phyloP scores from a whole-genome alignment of 345 rosid genomes.

The Noccaea bulbosa region DNA sequence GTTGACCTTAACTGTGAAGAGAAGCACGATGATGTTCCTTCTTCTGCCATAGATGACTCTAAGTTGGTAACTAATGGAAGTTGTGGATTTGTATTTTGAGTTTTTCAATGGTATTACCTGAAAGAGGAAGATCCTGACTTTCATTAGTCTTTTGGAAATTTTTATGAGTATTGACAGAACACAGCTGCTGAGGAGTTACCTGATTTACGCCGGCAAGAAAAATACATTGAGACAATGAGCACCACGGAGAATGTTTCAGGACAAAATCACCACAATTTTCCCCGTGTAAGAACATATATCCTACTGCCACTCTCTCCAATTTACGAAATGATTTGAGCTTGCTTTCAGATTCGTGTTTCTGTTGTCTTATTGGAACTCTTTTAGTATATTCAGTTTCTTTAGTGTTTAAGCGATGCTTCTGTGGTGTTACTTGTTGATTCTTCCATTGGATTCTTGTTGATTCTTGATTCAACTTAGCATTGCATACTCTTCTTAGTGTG shows the following conservation, averaged over 20 bases:
- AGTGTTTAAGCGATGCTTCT: too few species aligned
- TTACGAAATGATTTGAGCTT: neutral
- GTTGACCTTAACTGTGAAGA: conserved; percentile 9
- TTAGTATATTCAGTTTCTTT: neutral
- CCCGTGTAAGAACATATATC: conserved; percentile 30
- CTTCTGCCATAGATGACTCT: conserved; percentile 28
- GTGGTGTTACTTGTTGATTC: too few species aligned
- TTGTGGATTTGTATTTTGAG: neutral
- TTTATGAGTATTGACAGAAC: conserved; percentile 40
- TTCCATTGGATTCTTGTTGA: neutral
- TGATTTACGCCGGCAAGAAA: conserved; percentile 20
- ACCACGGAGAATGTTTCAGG: conserved; percentile 20
- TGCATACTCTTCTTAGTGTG: too few species aligned
- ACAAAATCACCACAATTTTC: neutral
- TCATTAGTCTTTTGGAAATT: conserved; percentile 18
- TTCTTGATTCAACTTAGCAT: neutral
- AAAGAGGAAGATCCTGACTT: conserved; percentile 13
- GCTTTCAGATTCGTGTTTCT: neutral
- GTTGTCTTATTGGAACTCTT: neutral
- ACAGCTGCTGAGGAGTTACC: conserved; percentile 28
- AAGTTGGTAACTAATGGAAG: conserved; percentile 30
- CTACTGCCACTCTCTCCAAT: neutral
- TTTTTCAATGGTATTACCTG: neutral
- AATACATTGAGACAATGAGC: conserved; percentile 26
- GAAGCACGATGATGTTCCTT: neutral